Evolutionary conservation across 148 eudicot species (phyloP), one percentile per base, ranked within the genome.

Genomic region (Limonium bicolor): DNA sequence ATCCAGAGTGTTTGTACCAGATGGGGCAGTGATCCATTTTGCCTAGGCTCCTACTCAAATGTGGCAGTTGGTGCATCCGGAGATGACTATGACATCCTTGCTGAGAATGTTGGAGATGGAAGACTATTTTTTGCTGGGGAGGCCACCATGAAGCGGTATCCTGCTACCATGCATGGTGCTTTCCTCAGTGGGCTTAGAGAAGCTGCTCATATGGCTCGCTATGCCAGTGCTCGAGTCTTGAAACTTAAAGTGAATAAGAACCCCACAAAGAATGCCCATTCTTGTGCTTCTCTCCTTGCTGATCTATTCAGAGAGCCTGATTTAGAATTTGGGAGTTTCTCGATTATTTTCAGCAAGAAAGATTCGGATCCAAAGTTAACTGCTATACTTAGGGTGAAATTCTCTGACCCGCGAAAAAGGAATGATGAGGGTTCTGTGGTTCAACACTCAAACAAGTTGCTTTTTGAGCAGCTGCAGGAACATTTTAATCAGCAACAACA

Each of bases 121-220:
- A 66, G 94, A 44, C 76, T 88, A 46, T 88, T 88, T 69, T 88
- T 88, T 46, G 97, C 97, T 1, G 97, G 97, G 21, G 97, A 88
- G 54, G 97, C 97, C 40, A 84, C 97, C 47, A 80, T 59, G 17
- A 80, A 87, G 61, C 87, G 97, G 15, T 88, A 88, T 49, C 97
- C 97, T 45, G 97, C 97, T 61, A 88, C 97, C 31, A 88, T 88
- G 97, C 97, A 88, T 37, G 97, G 97, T 45, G 97, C 97, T 42
- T 80, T 84, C 62, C 76, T 88, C 30, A 88, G 79, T 46, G 97
- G 97, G 50, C 82, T 88, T 41, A 73, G 97, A 60, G 97, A 88
- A 76, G 95, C 97, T 30, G 86, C 95, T 42, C 75, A 75, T 56
- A 88, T 88, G 70, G 74, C 82, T 20, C 71, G 76, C 21, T 70